Percentiles rank a stretch among this genome's conserved stretches.
These are phyloP conservation scores for Podospora comata DNA, from an alignment of 495 filamentous ascomycete genomes.

Conservation along the genomic window DNA sequence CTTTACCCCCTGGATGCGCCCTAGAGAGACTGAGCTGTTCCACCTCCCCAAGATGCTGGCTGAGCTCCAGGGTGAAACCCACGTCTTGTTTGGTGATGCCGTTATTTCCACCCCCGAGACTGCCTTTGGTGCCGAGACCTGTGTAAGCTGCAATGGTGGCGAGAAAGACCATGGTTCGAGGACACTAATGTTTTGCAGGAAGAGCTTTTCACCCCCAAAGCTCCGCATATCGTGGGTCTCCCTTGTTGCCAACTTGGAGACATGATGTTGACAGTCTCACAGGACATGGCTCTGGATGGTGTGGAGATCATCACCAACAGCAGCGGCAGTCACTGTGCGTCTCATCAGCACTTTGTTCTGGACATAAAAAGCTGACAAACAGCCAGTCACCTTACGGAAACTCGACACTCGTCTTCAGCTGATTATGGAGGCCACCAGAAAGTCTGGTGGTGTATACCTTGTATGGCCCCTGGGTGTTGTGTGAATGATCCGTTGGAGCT, in stretches of 20 bases:
- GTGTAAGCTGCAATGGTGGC: constrained; percentile 25
- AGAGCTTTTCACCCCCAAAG: constrained; percentile 69
- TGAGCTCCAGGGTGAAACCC: constrained; percentile 56
- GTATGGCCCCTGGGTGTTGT: constrained; percentile 42
- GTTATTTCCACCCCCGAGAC: constrained; percentile 72
- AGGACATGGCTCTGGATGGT: constrained; percentile 54
- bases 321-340: constrained; percentile 59
- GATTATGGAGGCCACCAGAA: constrained; percentile 71
- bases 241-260: not conserved
- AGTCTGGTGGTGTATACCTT: constrained; percentile 73
- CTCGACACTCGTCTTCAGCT: constrained; percentile 69
- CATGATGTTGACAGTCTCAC: not conserved
- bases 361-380: not conserved
- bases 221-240: constrained; percentile 40
- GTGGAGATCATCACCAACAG: constrained; percentile 79
- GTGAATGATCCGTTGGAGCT: not conserved
- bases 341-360: not conserved
- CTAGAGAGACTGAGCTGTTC: constrained; percentile 62
- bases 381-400: constrained; percentile 59
- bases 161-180: not conserved
- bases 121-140: constrained; percentile 68
- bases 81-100: constrained; percentile 72
- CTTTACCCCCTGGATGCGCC: constrained; percentile 50
- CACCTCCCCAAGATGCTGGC: constrained; percentile 64
- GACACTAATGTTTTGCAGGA: constrained; percentile 37